Evolutionary conservation across 495 filamentous ascomycete genomes (phyloP).

Genomic region (Tuber calosporum): DNA sequence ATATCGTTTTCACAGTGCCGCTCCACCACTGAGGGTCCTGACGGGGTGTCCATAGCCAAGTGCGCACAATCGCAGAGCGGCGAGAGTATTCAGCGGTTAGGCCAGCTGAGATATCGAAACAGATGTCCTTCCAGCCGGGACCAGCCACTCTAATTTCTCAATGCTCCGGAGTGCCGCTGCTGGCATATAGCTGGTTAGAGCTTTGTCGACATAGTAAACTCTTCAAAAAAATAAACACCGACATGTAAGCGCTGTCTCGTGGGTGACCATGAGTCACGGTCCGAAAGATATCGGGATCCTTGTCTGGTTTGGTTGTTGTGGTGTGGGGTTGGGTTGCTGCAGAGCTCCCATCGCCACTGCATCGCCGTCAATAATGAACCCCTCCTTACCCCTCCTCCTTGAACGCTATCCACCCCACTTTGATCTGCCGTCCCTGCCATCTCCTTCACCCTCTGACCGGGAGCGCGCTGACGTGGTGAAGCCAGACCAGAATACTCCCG

Average conservation of each 20-base stretch:
- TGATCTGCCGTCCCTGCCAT: neutral
- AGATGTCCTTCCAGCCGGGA: neutral
- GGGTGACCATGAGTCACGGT: neutral
- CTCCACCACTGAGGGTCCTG: neutral
- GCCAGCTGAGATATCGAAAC: neutral
- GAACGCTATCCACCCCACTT: neutral
- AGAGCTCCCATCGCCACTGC: neutral
- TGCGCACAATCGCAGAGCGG: neutral
- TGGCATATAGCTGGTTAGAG: neutral
- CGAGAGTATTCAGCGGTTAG: neutral
- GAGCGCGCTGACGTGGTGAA: neutral
- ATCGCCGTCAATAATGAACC: neutral
- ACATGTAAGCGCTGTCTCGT: neutral
- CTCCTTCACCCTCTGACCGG: neutral
- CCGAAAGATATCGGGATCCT: constrained; percentile 4
- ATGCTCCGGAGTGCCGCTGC: neutral
- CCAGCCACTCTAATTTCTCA: constrained; percentile 5
- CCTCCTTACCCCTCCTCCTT: neutral
- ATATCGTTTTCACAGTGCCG: neutral
- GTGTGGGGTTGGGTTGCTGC: constrained; percentile 1
- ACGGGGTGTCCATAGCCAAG: neutral
- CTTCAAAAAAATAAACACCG: neutral
- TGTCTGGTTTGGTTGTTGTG: neutral
- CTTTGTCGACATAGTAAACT: neutral
- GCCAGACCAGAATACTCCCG: neutral